Conservation (phyloP, 108 stramenopile genomes). For the Heterococcus sp. region DNA sequence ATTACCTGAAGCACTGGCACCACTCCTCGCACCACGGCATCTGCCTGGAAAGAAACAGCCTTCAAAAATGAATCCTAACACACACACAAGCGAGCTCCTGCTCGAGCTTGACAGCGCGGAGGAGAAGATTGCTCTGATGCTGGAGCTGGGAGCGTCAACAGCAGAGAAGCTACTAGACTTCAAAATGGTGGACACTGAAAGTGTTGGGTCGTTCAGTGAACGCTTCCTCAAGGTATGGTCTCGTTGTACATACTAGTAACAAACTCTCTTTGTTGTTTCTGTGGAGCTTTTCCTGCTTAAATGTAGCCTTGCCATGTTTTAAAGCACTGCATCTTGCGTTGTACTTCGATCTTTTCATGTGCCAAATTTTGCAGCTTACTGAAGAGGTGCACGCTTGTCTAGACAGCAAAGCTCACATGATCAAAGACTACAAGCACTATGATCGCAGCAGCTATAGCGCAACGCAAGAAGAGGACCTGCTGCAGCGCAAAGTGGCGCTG, state of each 20-base stretch:
- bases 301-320: no score
- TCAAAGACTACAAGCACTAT: slow-evolving; percentile 19
- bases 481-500: slow-evolving; percentile 14
- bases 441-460: slow-evolving; percentile 22
- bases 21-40: no score
- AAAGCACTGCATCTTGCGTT: neutral
- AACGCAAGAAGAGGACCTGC: slow-evolving; percentile 15
- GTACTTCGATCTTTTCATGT: neutral
- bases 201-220: no score
- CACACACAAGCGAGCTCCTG: slow-evolving; percentile 4
- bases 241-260: no score
- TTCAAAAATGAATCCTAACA: no score
- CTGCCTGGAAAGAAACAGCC: no score
- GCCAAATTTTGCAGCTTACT: neutral
- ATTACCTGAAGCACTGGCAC: no score
- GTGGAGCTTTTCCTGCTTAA: no score
- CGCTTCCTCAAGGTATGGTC: no score
- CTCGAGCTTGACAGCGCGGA: slow-evolving; percentile 23
- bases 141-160: slow-evolving; percentile 7
- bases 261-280: no score
- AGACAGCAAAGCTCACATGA: slow-evolving; percentile 6
- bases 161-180: neutral
- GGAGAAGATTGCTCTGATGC: slow-evolving; percentile 18
- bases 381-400: slow-evolving; percentile 6
- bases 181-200: no score